phyloP scores from a whole-genome alignment of 352 stramenopile species.

The Pythium phragmitis region DNA sequence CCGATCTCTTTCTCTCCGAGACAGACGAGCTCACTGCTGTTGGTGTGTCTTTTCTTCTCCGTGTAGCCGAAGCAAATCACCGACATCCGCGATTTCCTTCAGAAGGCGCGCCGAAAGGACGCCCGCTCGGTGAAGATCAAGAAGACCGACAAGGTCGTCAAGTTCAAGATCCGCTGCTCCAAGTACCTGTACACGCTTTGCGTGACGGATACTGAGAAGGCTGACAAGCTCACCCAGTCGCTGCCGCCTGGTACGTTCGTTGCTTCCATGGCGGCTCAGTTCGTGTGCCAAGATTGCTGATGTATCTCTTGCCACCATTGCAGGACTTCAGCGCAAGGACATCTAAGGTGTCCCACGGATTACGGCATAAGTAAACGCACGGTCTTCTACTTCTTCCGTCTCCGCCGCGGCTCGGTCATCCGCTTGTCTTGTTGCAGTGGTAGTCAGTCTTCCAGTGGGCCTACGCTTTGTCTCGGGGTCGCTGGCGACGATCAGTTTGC shows the following conservation, averaged over 20 bases:
- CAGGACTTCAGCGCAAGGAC: conserved; percentile 91
- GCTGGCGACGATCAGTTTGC: conserved; percentile 21
- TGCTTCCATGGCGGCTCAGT: not conserved
- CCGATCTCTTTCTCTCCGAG: not conserved
- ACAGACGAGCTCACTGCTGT: conserved; percentile 10
- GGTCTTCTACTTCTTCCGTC: conserved; percentile 71
- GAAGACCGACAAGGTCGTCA: conserved; percentile 96
- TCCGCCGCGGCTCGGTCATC: conserved; percentile 22
- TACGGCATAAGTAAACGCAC: conserved; percentile 73
- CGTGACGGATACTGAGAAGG: conserved; percentile 98
- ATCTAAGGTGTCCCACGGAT: conserved; percentile 73
- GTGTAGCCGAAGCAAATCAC: conserved; percentile 97
- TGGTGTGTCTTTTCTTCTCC: conserved; percentile 6
- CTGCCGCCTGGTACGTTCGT: conserved; percentile 91
- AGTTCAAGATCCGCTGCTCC: conserved; percentile 99
- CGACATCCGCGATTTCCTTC: conserved; percentile 99
- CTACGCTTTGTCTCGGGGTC: conserved; percentile 2
- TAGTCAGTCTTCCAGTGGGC: conserved; percentile 15
- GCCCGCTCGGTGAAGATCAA: conserved; percentile 99
- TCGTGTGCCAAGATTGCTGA: not conserved
- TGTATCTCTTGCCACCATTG: not conserved
- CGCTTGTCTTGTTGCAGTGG: conserved; percentile 21
- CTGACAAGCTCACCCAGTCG: conserved; percentile 99
- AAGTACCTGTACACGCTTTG: conserved; percentile 99
- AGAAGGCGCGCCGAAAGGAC: conserved; percentile 97